phyloP scores from a whole-genome alignment of 805 yeast genomes.

The Saturnispora saitoi region DNA sequence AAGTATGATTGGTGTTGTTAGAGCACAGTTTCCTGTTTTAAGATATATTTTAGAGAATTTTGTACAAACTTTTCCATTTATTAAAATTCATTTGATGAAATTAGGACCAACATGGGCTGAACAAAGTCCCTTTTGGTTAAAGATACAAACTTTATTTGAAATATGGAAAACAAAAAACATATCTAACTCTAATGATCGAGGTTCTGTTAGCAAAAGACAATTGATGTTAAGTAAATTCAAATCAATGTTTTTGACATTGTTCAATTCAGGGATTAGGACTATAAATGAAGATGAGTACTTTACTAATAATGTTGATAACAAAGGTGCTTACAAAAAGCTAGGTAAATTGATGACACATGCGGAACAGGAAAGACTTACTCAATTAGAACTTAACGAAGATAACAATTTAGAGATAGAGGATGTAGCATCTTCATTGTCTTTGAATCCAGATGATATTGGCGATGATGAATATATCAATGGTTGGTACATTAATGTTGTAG shows the following conservation, averaged over 20 bases:
- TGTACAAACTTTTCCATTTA: conserved; percentile 67
- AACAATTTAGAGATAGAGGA: conserved; percentile 15
- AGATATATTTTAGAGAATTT: conserved; percentile 57
- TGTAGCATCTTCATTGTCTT: conserved; percentile 17
- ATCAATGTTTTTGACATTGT: conserved; percentile 55
- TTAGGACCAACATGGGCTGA: conserved; percentile 11
- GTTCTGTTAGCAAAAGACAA: conserved; percentile 62
- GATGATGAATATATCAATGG: conserved; percentile 43
- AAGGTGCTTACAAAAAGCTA: conserved; percentile 34
- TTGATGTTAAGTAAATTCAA: conserved; percentile 54
- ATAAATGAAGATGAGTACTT: conserved; percentile 45
- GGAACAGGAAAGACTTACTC: conserved; percentile 5
- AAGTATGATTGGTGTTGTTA: conserved; percentile 17
- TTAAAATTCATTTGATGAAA: conserved; percentile 38
- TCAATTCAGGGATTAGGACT: conserved; percentile 67
- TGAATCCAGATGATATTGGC: conserved; percentile 29
- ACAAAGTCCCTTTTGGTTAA: conserved; percentile 56
- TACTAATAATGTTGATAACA: conserved; percentile 25
- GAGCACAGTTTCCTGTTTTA: conserved; percentile 53
- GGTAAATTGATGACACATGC: conserved; percentile 24
- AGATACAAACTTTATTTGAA: conserved; percentile 76
- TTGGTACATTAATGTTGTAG: conserved; percentile 54
- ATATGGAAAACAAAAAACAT: conserved; percentile 65
- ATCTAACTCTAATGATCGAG: conserved; percentile 66
- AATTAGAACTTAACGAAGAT: conserved; percentile 1